Evolutionary conservation across 2,329 filamentous ascomycete genomes (phyloP).

Genomic region (Cladosporium colombiae): DNA sequence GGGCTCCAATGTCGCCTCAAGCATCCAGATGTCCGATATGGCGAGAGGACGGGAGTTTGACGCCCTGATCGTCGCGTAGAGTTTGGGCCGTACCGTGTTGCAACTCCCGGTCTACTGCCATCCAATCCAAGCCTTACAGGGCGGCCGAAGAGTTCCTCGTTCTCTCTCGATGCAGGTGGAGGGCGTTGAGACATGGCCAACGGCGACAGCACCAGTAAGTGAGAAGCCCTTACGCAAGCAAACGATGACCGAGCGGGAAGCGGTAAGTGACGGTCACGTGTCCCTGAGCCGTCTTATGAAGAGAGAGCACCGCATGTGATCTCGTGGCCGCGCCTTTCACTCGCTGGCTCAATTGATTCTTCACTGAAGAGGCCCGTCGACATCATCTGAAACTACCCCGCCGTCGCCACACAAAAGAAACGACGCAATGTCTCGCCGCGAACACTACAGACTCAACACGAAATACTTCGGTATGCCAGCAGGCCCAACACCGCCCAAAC

Average conservation of each 20-base stretch:
- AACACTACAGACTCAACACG: constrained; percentile 19
- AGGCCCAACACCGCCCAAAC: neutral
- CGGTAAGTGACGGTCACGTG: constrained; percentile 11
- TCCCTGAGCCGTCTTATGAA: constrained; percentile 3
- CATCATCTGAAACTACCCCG: neutral
- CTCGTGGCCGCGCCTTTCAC: neutral
- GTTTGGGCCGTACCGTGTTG: neutral
- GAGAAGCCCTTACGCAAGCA: constrained; percentile 8
- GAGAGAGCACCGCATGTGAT: constrained; percentile 6
- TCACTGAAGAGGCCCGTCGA: neutral
- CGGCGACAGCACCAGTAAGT: neutral
- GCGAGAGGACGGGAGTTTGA: neutral
- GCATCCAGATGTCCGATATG: neutral
- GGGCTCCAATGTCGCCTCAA: neutral
- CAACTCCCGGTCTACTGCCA: neutral
- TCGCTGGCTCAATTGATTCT: neutral
- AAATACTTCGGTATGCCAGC: neutral
- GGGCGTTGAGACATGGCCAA: constrained; percentile 5
- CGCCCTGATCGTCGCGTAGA: neutral
- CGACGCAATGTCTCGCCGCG: constrained; percentile 17
- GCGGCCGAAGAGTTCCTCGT: neutral
- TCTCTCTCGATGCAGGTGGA: neutral
- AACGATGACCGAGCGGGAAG: constrained; percentile 9
- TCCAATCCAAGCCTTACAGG: neutral
- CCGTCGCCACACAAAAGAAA: neutral